Evolutionary conservation across 495 filamentous ascomycete species (phyloP), one percentile per base, ranked within the genome.

Genomic region (Penicillium crystallinum): DNA sequence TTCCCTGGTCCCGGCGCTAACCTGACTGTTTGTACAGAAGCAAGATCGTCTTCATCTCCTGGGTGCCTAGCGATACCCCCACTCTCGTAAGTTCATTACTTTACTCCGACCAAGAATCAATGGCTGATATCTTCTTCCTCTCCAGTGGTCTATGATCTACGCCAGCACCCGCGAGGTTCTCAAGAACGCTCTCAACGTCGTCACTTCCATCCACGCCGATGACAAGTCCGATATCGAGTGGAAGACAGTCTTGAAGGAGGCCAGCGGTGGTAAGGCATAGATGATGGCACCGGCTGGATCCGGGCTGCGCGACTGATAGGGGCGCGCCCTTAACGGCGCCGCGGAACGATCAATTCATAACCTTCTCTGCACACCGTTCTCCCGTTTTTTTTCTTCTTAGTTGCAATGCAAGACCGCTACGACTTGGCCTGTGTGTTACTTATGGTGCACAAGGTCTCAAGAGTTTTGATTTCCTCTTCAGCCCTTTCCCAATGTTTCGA

Each of bases 11-110:
- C n/a, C 38, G 23, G 23, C 42, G 29, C 59, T 58, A 17, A 63
- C 67, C n/a, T 29, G 29, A 19, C 49, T 25, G 12, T 25, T 33
- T 6, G 14, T 40, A 48, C 61, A 92, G 92, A 73, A 91, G 81
- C 82, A 98, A 98, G 82, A 93, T 98, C 63, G 85, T 88, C 59
- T 96, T 97, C 77, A 88, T 97, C 65, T 80, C 86, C 53, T 98
- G 91, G 91, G 88, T 87, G 51, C 92, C 93, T 41, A 84, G 87
- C 77, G 82, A 91, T 65, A 85, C 90, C 54, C 76, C 83, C 54
- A 83, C 90, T 67, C 82, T 85, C 74, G 92, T 96, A 75, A 70
- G 86, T 81, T 27, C 18, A 46, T 40, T 30, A 39, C n/a, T 38
- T 1, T n/a, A n/a, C n/a, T 1, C 10, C 8, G 15, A 19, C 22